Evolutionary conservation across 768 basidiomycete species (phyloP), one percentile per base, ranked within the genome.

Genomic region (Boletus fagicola): DNA sequence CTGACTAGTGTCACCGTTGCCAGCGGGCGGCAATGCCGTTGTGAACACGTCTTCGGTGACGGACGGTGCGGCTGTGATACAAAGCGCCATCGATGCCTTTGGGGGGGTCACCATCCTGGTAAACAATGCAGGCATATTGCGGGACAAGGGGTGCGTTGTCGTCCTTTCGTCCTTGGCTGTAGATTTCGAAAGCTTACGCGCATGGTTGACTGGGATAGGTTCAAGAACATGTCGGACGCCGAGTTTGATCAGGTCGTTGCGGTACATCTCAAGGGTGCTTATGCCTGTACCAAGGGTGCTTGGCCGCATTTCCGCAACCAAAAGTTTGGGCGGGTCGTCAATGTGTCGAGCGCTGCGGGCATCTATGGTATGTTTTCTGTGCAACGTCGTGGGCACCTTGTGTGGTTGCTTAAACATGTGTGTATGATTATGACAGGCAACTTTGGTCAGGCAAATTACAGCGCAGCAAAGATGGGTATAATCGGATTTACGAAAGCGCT

Each of bases 381-480:
- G 16, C 11, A 6, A 8, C 20, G 1, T 16, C 20, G 1, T 16
- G 15, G 16, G 3, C 5, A 10, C 12, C 7, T 47, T n/a, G n/a
- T 16, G 30, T 15, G 35, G 33, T 36, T 13, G 30, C 38, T 51
- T n/a, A 36, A 50, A 26, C 6, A 42, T 15, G 16, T 13, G 42
- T 2, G 18, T 4, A 22, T 40, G 53, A 31, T 42, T 1, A 11
- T 35, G 11, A 36, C 59, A 92, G 90, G 94, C 9, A 98, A 96
- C 77, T 91, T 96, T 69, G 97, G 97, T 11, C 95, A 98, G 74
- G 87, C 94, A 13, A 99, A 98, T 73, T 99, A 98, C 73, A 94
- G 94, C 47, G 93, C 96, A 2, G 96, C 95, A 2, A 98, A 99
- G 81, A 95, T 97, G 92, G 94, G 88, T 62, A 83, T 99, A 36